phyloP scores from a whole-genome alignment of 129 eudicot genomes.

The Kitagawia praeruptora region DNA sequence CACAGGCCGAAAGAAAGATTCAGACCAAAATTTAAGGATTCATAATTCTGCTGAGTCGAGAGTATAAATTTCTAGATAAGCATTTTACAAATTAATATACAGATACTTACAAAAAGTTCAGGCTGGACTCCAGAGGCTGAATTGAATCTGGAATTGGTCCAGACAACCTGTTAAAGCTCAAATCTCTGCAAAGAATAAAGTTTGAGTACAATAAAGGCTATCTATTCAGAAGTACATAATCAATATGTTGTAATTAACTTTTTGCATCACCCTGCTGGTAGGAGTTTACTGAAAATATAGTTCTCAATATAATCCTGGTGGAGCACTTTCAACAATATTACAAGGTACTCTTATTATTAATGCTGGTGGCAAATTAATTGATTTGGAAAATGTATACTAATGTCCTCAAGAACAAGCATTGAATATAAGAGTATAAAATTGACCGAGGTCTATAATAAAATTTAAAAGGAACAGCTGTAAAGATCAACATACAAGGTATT shows the following conservation, averaged over 20 bases:
- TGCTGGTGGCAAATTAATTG: not conserved
- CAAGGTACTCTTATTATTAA: not conserved
- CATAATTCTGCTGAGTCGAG: not conserved
- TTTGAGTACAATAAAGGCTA: slow-evolving; percentile 4
- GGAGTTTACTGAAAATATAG: not conserved
- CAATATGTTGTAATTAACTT: not conserved
- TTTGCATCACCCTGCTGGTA: not conserved
- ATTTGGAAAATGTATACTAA: not conserved
- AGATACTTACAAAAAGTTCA: slow-evolving; percentile 40
- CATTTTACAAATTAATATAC: not conserved
- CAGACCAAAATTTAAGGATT: not conserved
- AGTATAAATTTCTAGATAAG: not conserved
- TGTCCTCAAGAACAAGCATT: not conserved
- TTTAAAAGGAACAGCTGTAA: not conserved
- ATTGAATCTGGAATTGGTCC: slow-evolving; percentile 42
- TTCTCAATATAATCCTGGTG: not conserved
- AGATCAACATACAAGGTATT: slow-evolving; percentile 38
- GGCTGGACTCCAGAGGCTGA: not conserved
- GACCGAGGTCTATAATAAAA: not conserved
- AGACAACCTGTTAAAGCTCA: slow-evolving; percentile 57
- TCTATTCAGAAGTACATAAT: not conserved
- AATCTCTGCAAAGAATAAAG: slow-evolving; percentile 45
- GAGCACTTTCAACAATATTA: not conserved
- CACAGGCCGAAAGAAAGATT: not conserved
- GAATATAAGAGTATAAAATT: not conserved